Percentiles rank a stretch among this genome's conserved stretches.
phyloP scores from a whole-genome alignment of 2,329 filamentous ascomycete genomes.

The Cordyceps farinosa region DNA sequence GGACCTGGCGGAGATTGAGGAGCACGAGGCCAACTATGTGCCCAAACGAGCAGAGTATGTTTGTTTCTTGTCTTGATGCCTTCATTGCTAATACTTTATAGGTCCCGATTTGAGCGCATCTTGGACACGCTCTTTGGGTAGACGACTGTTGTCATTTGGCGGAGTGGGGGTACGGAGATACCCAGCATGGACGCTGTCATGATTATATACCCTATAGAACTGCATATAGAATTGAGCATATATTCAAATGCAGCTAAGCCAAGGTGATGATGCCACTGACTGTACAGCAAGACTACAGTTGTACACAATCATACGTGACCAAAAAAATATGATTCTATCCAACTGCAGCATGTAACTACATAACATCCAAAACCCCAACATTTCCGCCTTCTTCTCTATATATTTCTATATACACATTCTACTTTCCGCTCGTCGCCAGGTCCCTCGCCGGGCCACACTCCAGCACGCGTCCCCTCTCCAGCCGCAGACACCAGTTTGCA shows the following conservation, averaged over 20 bases:
- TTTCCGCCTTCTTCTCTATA: too few species aligned
- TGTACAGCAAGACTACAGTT: too few species aligned
- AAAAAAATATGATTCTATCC: too few species aligned
- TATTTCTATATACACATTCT: not conserved
- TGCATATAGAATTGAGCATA: not conserved
- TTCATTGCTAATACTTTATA: not conserved
- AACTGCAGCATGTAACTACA: not conserved
- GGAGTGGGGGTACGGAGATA: not conserved
- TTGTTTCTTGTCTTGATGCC: not conserved
- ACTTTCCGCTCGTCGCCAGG: constrained; percentile 1
- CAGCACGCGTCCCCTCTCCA: constrained; percentile 51
- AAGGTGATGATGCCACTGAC: too few species aligned
- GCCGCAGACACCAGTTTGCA: constrained; percentile 51
- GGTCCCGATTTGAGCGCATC: constrained; percentile 22
- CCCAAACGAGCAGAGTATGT: constrained; percentile 50
- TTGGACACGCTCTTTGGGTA: constrained; percentile 24
- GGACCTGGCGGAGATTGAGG: constrained; percentile 63
- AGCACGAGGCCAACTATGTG: constrained; percentile 61
- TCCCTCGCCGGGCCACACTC: constrained; percentile 42
- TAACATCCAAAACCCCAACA: not conserved
- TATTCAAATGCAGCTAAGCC: not conserved
- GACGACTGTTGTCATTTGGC: not conserved
- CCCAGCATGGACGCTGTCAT: not conserved
- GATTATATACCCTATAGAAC: not conserved
- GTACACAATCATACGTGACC: not conserved